A percentile compares a stretch with the other conserved stretches of the same genome.
Conservation (phyloP, 1,284 basidiomycete genomes). For the Ustilago vetiveriae region DNA sequence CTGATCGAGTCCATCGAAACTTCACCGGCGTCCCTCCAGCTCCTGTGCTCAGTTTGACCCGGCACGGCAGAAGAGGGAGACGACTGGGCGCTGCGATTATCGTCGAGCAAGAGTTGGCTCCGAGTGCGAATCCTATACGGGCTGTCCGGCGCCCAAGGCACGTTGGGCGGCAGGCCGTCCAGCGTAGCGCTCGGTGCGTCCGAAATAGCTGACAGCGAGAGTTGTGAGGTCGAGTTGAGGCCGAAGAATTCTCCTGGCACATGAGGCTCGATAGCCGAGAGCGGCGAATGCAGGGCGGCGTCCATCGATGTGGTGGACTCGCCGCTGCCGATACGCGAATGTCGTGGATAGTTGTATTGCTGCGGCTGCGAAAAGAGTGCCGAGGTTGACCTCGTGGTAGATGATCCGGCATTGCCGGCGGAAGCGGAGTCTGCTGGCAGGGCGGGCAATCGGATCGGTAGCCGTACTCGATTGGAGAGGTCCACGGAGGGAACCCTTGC, state of each 20-base stretch:
- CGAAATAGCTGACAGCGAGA: constrained; percentile 42
- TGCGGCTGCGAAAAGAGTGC: constrained; percentile 19
- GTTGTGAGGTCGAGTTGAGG: constrained; percentile 40
- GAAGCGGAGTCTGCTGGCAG: constrained; percentile 17
- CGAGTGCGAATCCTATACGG: constrained; percentile 22
- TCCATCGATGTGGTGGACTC: constrained; percentile 30
- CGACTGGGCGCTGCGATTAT: constrained; percentile 38
- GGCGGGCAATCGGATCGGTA: constrained; percentile 33
- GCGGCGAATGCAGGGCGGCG: constrained; percentile 24
- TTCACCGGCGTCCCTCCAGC: constrained; percentile 33
- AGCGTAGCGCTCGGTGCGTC: constrained; percentile 42
- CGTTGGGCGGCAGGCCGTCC: constrained; percentile 31
- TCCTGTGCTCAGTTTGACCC: constrained; percentile 10
- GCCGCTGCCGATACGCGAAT: constrained; percentile 36
- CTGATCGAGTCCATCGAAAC: constrained; percentile 27
- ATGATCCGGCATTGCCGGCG: constrained; percentile 2
- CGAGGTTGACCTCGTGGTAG: constrained; percentile 24
- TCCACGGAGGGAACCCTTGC: constrained; percentile 24
- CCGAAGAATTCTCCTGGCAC: constrained; percentile 15
- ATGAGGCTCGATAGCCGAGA: constrained; percentile 22
- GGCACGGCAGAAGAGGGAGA: constrained; percentile 30
- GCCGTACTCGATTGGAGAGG: constrained; percentile 13
- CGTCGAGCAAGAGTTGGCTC: constrained; percentile 27
- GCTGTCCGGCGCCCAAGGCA: constrained; percentile 33
- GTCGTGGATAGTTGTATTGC: constrained; percentile 20